A percentile compares a stretch with the other conserved stretches of the same genome.
phyloP scores from a whole-genome alignment of 2,329 filamentous ascomycete genomes.

The Aspergillus persii region DNA sequence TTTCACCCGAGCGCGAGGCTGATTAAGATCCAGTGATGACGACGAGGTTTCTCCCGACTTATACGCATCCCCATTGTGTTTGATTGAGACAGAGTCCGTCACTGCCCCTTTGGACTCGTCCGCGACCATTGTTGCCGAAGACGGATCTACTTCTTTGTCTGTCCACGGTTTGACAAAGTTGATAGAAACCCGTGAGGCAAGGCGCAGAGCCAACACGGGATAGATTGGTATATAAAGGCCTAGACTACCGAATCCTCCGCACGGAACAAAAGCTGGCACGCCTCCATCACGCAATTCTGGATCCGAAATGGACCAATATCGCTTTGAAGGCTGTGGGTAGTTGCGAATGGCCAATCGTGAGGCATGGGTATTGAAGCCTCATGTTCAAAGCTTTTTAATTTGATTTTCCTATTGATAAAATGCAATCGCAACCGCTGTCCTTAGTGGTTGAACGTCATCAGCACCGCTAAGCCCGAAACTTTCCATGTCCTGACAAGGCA shows the following conservation, averaged over 20 bases:
- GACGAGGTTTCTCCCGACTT: constrained; percentile 15
- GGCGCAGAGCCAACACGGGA: background rate
- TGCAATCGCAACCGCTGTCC: background rate
- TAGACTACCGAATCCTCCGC: background rate
- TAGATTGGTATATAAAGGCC: background rate
- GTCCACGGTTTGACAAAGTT: background rate
- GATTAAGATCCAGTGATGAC: constrained; percentile 5
- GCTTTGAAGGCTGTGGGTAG: constrained; percentile 1
- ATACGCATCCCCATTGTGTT: constrained; percentile 12
- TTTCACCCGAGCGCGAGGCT: constrained; percentile 4
- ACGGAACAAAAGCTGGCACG: background rate
- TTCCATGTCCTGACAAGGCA: background rate
- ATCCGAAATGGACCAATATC: constrained; percentile 1
- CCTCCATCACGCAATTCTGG: constrained; percentile 18
- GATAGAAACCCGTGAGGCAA: background rate
- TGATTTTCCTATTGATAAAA: background rate
- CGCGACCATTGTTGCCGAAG: constrained; percentile 13
- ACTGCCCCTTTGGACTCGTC: constrained; percentile 12
- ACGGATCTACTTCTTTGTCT: background rate
- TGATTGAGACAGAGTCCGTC: constrained; percentile 3
- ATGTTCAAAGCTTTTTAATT: background rate
- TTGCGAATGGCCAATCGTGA: constrained; percentile 3
- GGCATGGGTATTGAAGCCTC: background rate
- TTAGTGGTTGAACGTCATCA: background rate
- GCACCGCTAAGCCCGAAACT: background rate